Evolutionary conservation across 495 filamentous ascomycete genomes (phyloP).

Genomic region (Talaromyces proteolyticus): DNA sequence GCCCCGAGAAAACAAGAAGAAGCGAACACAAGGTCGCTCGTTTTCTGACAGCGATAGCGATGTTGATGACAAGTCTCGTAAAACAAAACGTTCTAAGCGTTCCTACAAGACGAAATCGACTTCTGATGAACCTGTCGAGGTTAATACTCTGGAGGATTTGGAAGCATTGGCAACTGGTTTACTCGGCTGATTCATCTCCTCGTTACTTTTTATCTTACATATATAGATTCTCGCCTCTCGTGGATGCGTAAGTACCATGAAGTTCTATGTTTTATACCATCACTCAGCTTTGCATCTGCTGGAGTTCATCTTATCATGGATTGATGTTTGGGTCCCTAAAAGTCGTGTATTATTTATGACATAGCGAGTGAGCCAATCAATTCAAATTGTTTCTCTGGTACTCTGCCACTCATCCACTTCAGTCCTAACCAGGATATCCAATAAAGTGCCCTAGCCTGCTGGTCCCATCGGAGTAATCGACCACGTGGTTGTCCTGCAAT

Average conservation of each 20-base stretch:
- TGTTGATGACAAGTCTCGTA: constrained; percentile 37
- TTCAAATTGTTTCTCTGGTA: too few species aligned
- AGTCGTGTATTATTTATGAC: too few species aligned
- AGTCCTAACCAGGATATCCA: too few species aligned
- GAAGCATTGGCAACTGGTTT: constrained; percentile 82
- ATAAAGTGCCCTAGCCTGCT: too few species aligned
- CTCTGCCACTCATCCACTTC: too few species aligned
- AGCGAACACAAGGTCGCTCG: constrained; percentile 24
- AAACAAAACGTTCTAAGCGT: constrained; percentile 42
- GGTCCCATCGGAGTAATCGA: too few species aligned
- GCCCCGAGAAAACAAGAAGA: constrained; percentile 31
- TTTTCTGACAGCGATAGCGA: constrained; percentile 32
- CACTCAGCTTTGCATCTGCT: background rate
- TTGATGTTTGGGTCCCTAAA: too few species aligned
- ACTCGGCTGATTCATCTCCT: constrained; percentile 40
- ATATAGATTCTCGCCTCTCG: background rate
- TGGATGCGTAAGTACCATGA: too few species aligned
- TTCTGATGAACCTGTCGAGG: constrained; percentile 59
- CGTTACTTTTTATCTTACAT: background rate
- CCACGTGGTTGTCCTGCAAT: too few species aligned
- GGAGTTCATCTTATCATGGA: background rate
- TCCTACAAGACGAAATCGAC: constrained; percentile 17
- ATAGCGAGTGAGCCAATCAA: too few species aligned
- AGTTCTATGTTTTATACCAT: background rate
- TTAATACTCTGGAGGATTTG: constrained; percentile 71